Conservation (phyloP, 2,329 filamentous ascomycete genomes). For the Hypoxylon rubiginosum region DNA sequence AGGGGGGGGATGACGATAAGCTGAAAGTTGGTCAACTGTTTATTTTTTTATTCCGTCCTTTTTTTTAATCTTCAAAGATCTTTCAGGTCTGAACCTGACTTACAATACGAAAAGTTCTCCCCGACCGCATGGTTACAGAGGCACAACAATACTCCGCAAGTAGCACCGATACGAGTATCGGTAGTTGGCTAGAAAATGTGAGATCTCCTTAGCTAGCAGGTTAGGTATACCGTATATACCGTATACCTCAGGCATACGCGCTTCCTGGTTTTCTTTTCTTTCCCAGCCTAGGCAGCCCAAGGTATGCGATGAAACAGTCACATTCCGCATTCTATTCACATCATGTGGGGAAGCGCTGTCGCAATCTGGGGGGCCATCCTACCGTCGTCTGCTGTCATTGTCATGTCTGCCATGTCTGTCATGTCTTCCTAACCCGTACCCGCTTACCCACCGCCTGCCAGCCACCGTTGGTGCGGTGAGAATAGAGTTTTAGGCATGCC, state of each 20-base stretch:
- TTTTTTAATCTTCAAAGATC: neutral
- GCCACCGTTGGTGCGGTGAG: conserved; percentile 12
- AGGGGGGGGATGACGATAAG: conserved; percentile 20
- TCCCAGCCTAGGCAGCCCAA: neutral
- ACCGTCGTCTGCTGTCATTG: conserved; percentile 23
- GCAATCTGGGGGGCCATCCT: conserved; percentile 21
- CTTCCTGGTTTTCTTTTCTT: conserved; percentile 8
- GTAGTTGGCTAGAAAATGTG: neutral
- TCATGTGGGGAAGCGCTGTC: conserved; percentile 31
- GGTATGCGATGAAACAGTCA: conserved; percentile 33
- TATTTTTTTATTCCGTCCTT: too few species aligned
- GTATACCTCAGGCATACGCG: neutral
- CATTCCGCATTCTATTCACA: conserved; percentile 35
- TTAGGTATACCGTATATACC: neutral
- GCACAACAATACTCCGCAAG: conserved; percentile 18
- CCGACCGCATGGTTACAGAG: conserved; percentile 18
- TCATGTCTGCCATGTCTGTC: conserved; percentile 13
- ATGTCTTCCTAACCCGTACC: conserved; percentile 3
- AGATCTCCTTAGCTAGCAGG: neutral
- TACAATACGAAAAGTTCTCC: conserved; percentile 22
- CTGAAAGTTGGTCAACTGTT: neutral
- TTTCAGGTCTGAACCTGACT: conserved; percentile 11
- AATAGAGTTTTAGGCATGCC: conserved; percentile 25
- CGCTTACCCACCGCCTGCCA: neutral
- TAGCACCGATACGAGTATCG: conserved; percentile 27